phyloP scores from a whole-genome alignment of 2,329 filamentous ascomycete genomes.

The Coleophoma eucalyptorum region DNA sequence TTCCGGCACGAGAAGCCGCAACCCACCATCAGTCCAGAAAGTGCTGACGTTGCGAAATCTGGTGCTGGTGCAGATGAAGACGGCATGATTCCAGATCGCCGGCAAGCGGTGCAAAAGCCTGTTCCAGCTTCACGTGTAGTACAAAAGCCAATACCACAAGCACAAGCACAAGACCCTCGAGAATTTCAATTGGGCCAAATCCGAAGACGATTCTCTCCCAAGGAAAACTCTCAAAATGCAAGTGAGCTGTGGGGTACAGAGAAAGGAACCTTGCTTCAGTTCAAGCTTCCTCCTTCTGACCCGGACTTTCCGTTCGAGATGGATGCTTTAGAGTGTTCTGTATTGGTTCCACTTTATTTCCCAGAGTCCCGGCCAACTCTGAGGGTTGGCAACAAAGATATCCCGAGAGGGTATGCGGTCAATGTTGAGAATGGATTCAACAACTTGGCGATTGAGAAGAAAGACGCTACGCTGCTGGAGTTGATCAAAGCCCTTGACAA shows the following conservation, averaged over 20 bases:
- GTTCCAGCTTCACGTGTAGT: slow-evolving; percentile 45
- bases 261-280: slow-evolving; percentile 48
- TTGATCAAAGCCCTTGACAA: slow-evolving; percentile 69
- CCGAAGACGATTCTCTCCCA: slow-evolving; percentile 57
- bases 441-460: slow-evolving; percentile 51
- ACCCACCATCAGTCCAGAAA: slow-evolving; percentile 6
- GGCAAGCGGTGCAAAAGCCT: slow-evolving; percentile 26
- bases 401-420: slow-evolving; percentile 67
- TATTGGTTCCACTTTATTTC: slow-evolving; percentile 62
- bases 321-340: slow-evolving; percentile 60
- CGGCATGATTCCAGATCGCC: slow-evolving; percentile 23
- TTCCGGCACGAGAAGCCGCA: slow-evolving; percentile 9
- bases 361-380: slow-evolving; percentile 56
- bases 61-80: slow-evolving; percentile 10
- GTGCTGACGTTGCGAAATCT: slow-evolving; percentile 4
- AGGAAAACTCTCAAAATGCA: slow-evolving; percentile 29
- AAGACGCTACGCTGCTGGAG: slow-evolving; percentile 56
- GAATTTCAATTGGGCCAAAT: slow-evolving; percentile 74
- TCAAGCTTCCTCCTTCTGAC: slow-evolving; percentile 69
- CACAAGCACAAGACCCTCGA: slow-evolving; percentile 63
- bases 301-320: slow-evolving; percentile 82
- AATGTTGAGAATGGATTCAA: slow-evolving; percentile 77
- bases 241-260: slow-evolving; percentile 17
- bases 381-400: slow-evolving; percentile 63
- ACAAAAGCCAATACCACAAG: slow-evolving; percentile 60